A percentile compares a stretch with the other conserved stretches of the same genome.
Conservation (phyloP, 2,329 filamentous ascomycete genomes). For the Colletotrichum costaricense region DNA sequence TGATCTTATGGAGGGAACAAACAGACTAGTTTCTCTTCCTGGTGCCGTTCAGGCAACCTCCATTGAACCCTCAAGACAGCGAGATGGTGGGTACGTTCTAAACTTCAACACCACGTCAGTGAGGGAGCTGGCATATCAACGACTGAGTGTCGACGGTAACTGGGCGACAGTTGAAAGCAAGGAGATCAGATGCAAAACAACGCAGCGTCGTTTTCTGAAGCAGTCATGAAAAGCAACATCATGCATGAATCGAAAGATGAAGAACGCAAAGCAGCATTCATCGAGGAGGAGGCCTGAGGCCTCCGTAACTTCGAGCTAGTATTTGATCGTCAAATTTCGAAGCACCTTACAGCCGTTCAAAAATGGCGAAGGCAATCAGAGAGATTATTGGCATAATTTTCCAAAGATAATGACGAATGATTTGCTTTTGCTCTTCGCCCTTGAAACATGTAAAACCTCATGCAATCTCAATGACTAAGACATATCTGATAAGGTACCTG, state of each 20-base stretch:
- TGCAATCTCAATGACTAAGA: too few species aligned
- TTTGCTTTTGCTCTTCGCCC: too few species aligned
- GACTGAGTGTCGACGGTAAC: slow-evolving; percentile 26
- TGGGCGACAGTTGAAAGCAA: slow-evolving; percentile 31
- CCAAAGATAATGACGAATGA: too few species aligned
- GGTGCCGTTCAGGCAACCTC: slow-evolving; percentile 28
- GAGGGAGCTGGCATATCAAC: slow-evolving; percentile 38
- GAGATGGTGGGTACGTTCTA: slow-evolving; percentile 33
- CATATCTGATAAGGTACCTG: too few species aligned
- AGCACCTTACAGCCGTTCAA: too few species aligned
- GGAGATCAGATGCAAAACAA: background rate
- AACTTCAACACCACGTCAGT: slow-evolving; percentile 26
- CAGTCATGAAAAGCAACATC: background rate
- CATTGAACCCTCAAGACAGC: background rate
- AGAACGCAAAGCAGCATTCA: background rate
- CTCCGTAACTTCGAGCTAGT: background rate
- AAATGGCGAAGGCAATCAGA: too few species aligned
- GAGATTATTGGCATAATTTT: too few species aligned
- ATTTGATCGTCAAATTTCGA: too few species aligned
- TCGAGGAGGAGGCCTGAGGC: background rate
- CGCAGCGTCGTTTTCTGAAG: background rate
- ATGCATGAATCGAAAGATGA: background rate
- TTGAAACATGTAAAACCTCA: too few species aligned
- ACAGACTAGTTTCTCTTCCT: slow-evolving; percentile 40
- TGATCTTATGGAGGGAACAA: slow-evolving; percentile 40